Evolutionary conservation across 169 alveolate genomes (phyloP), one percentile per base, ranked within the genome.

Genomic region (Cryptosporidium andersoni): DNA sequence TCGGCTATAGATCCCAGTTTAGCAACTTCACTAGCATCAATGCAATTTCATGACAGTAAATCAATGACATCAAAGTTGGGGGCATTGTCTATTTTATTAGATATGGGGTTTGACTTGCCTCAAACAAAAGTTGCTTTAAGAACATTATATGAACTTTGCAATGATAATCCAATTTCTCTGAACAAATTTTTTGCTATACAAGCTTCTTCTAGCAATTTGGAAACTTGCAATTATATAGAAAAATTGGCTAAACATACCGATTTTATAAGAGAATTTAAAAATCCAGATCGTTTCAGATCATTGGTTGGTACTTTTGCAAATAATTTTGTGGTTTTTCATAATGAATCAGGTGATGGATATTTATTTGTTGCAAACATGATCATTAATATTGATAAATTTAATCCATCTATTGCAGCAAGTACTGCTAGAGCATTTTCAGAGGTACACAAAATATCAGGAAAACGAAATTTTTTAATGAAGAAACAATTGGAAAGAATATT

Each of bases 331-430:
- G 90, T 89, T 40, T 89, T 88, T 88, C 92, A 92, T 88, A 66
- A 80, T 58, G 88, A 89, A 25, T 66, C 88, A 52, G 96, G 96
- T 14, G 91, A 81, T 39, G 96, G 96, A 52, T 93, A 93, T 85
- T 88, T 81, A 82, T 81, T 93, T 53, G 51, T 93, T 43, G 94
- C 96, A 9, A 95, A 93, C 51, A 74, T 81, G 37, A 89, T 93
- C 9, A 67, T 92, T 53, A 64, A 81, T 11, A 91, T 90, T 7
- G 96, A 93, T 66, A 66, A 66, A 45, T 88, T 93, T 1, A 93
- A 93, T 56, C 91, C 95, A 4, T 89, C 80, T 64, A 88, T 90
- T 2, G 92, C 96, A 55, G 81, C 96, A n/a, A 34, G 43, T 34
- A 42, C 48, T 45, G 43, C 80, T 9, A 64, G 80, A 16, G 55